A percentile compares a stretch with the other conserved stretches of the same genome.
Conservation (phyloP, 2,329 filamentous ascomycete species). For the Exutisphaerella laricina region DNA sequence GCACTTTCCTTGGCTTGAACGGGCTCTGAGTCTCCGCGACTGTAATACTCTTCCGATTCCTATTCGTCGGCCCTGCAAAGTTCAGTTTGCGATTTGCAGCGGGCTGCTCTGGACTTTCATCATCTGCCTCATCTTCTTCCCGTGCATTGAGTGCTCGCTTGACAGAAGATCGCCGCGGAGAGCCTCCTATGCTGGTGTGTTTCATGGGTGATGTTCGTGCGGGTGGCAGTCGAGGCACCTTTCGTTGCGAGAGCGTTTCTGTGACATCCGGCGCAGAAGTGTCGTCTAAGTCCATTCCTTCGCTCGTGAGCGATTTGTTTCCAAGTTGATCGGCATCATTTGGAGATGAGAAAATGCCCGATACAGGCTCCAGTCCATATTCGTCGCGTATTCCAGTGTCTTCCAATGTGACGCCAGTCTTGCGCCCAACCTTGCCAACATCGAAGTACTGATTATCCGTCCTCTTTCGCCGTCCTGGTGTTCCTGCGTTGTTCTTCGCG, state of each 20-base stretch:
- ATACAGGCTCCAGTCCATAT: constrained; percentile 83
- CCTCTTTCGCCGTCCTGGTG: constrained; percentile 27
- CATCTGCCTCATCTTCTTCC: constrained; percentile 12
- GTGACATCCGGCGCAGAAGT: constrained; percentile 53
- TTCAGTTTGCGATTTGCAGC: constrained; percentile 32
- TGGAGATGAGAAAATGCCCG: constrained; percentile 84
- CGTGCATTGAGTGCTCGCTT: constrained; percentile 38
- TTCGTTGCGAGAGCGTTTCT: constrained; percentile 37
- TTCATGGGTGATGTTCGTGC: constrained; percentile 54
- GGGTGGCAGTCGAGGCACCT: constrained; percentile 45
- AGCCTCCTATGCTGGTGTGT: constrained; percentile 58
- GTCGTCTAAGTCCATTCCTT: constrained; percentile 54
- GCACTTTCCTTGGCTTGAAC: constrained; percentile 28
- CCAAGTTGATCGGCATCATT: constrained; percentile 37
- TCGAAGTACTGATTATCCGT: constrained; percentile 34
- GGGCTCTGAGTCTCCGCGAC: constrained; percentile 27
- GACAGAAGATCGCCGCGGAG: constrained; percentile 56
- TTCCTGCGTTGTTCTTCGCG: constrained; percentile 14
- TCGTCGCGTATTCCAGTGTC: constrained; percentile 80
- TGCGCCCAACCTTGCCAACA: constrained; percentile 41
- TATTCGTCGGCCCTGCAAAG: too few relatives aligned
- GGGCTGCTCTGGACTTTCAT: constrained; percentile 15
- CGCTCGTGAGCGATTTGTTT: constrained; percentile 23
- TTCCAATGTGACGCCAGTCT: constrained; percentile 78
- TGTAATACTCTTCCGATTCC: constrained; percentile 26